A percentile compares a stretch with the other conserved stretches of the same genome.
These are phyloP conservation scores for Trichomonascaceae sp. DNA, from an alignment of 1,139 yeast genomes.

Conservation along the genomic window DNA sequence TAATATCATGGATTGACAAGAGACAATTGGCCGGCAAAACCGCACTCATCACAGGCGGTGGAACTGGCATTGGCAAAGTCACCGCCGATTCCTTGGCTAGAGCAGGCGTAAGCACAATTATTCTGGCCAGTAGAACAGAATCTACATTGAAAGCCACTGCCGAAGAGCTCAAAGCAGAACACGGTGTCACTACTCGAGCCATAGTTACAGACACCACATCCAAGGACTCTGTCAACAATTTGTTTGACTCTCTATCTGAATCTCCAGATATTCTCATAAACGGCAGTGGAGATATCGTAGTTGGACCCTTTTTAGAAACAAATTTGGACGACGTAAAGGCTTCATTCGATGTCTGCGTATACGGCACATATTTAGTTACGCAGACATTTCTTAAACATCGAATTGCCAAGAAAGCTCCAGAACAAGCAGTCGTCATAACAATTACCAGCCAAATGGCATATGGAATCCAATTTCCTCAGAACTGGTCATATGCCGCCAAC, in stretches of 20 bases:
- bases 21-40: not conserved
- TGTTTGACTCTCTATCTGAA: not conserved
- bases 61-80: conserved; percentile 3
- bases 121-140: conserved; percentile 2
- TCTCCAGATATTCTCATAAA: not conserved
- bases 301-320: not conserved
- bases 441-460: not conserved
- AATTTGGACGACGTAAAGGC: not conserved
- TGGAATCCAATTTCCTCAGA: not conserved
- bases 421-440: not conserved
- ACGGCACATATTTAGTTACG: conserved; percentile 1
- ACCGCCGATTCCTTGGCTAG: conserved; percentile 4
- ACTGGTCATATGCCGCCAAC: not conserved
- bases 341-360: conserved; percentile 1
- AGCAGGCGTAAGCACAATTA: conserved; percentile 2
- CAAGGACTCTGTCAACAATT: not conserved
- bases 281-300: not conserved
- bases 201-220: not conserved
- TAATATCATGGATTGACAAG: not conserved
- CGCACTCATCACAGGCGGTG: conserved; percentile 6
- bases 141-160: not conserved
- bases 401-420: conserved; percentile 1
- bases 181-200: not conserved
- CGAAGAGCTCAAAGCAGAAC: not conserved
- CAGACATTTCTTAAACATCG: conserved; percentile 3